Percentiles rank a stretch among this genome's conserved stretches.
Evolutionary conservation across 108 stramenopile species (phyloP).

Genomic region (Chaetoceros muelleri): DNA sequence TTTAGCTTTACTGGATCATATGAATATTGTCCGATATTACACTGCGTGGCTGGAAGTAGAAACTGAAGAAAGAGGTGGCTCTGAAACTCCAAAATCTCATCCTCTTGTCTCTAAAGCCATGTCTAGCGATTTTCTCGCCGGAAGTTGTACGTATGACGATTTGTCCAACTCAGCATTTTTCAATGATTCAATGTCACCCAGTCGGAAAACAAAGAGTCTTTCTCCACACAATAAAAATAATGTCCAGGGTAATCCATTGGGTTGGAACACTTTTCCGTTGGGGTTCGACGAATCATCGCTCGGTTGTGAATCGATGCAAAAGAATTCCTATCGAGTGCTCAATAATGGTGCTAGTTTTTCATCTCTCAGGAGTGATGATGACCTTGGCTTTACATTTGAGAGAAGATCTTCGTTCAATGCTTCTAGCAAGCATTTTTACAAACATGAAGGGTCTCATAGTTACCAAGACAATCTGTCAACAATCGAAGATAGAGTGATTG

Average conservation of each 20-base stretch:
- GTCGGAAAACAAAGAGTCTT: too few species aligned
- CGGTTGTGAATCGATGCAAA: not conserved
- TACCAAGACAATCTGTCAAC: not conserved
- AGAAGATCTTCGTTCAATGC: slow-evolving; percentile 6
- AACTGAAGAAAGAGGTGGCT: slow-evolving; percentile 14
- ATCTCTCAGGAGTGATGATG: slow-evolving; percentile 7
- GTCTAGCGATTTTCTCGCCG: not conserved
- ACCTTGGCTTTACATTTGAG: slow-evolving; percentile 36
- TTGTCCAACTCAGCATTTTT: not conserved
- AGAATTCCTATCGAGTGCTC: not conserved
- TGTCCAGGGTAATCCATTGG: slow-evolving; percentile 20
- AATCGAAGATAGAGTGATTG: not conserved
- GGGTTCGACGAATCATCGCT: not conserved
- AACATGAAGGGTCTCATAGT: not conserved
- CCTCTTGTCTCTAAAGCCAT: not conserved
- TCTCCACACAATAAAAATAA: not conserved
- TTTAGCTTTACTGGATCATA: slow-evolving; percentile 85
- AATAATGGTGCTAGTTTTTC: not conserved
- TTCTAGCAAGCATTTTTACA: not conserved
- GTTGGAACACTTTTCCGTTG: slow-evolving; percentile 30
- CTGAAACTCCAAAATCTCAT: slow-evolving; percentile 13
- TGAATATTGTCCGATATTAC: slow-evolving; percentile 94
- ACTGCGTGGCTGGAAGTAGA: slow-evolving; percentile 92
- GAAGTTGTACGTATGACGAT: not conserved
- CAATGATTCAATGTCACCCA: not conserved